Base-by-base conservation (phyloP, 106 monocot species). In the Phalaenopsis aphrodite region DNA sequence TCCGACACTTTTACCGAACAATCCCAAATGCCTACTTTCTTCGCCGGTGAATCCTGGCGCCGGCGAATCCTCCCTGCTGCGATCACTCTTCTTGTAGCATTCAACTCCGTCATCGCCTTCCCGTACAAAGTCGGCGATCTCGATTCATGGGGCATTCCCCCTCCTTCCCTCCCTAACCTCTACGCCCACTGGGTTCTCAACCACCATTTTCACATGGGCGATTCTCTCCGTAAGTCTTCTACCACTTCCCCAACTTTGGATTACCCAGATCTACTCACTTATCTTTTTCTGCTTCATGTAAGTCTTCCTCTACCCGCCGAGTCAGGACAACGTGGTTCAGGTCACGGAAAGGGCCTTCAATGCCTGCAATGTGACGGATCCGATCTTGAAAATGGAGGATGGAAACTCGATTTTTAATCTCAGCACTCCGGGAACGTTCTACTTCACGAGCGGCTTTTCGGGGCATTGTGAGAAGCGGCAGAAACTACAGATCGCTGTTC, bases 241-340 rank as follows among this genome's bases (percentile, higher is more conserved):
- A n/a, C 37, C 55, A 0, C 52, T 57, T 41, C 72, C 47, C 37
- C 41, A 11, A 1, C 41, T 61, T 61, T 3, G 5, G 21, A 61
- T n/a, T 21, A 18, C 61, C n/a, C 43, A 73, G 55, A 43, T 71
- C 77, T 30, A 2, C 41, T 72, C 19, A 42, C 49, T 10, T 3
- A 37, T 10, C 42, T 17, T 30, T 15, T 58, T 41, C 66, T 41
- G 61, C 9, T 7, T 18, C n/a, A 21, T 61, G 5, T 64, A 84
- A 97, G 96, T 90, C 78, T 97, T 97, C 82, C 81, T 97, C 58
- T 97, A 97, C 82, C 96, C 96, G 57, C 96, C 96, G 82, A 97
- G 92, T 78, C 86, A 97, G 85, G 96, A 97, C 81, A 85, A 90
- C 57, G 96, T 97, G 85, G 15, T 89, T 42, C 96, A 89, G 83